Evolutionary conservation across 208 protist species (phyloP).

Genomic region (Wallacemonas rigidus): DNA sequence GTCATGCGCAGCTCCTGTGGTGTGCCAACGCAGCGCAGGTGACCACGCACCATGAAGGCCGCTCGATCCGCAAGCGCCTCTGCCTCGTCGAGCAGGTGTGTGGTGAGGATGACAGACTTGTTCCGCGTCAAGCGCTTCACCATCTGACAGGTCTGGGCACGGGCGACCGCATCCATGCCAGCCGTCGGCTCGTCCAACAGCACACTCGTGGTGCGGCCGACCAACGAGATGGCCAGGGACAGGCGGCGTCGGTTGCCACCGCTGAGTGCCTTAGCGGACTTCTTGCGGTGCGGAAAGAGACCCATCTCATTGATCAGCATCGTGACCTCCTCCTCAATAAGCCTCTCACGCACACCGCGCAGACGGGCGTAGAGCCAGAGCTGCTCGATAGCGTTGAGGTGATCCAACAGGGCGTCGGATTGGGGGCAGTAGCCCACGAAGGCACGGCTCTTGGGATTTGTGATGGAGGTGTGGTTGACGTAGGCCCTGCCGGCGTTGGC

Average conservation of each 20-base stretch:
- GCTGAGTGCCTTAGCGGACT: constrained; percentile 53
- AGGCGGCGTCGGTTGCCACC: constrained; percentile 92
- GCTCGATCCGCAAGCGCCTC: constrained; percentile 82
- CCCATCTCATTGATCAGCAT: constrained; percentile 57
- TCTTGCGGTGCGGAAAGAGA: constrained; percentile 39
- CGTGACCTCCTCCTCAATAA: constrained; percentile 48
- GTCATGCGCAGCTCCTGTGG: constrained; percentile 60
- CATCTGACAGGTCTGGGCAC: constrained; percentile 78
- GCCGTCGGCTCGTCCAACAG: constrained; percentile 91
- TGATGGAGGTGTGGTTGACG: constrained; percentile 61
- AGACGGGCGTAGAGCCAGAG: constrained; percentile 89
- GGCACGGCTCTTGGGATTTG: constrained; percentile 31
- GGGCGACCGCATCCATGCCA: constrained; percentile 84
- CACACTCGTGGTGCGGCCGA: constrained; percentile 79
- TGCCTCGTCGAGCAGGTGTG: constrained; percentile 91
- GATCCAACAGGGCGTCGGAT: constrained; percentile 92
- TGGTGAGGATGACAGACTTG: constrained; percentile 80
- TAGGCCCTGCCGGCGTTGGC: constrained; percentile 69
- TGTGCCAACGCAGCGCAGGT: constrained; percentile 86
- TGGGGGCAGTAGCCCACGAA: constrained; percentile 96
- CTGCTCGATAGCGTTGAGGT: constrained; percentile 92
- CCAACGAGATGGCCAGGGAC: constrained; percentile 82
- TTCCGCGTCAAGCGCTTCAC: constrained; percentile 57
- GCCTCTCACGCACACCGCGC: constrained; percentile 47
- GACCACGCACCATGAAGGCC: constrained; percentile 89